phyloP scores from a whole-genome alignment of 345 rosid species.

The Odontarrhena argentea region DNA sequence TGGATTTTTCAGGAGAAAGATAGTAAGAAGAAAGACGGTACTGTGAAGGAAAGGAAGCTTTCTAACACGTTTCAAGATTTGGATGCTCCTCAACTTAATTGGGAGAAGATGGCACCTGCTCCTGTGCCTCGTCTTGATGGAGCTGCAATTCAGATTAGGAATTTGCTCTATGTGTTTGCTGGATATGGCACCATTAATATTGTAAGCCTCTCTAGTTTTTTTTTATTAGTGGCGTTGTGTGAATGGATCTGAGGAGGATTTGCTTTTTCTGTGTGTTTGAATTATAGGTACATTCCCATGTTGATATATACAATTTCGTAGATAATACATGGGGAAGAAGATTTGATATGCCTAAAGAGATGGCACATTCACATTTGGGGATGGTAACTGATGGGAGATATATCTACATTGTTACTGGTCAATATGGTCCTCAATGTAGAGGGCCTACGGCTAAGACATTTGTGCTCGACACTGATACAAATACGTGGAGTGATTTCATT shows the following conservation, averaged over 20 bases:
- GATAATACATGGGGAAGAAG: slow-evolving; percentile 86
- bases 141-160: slow-evolving; percentile 81
- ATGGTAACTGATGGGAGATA: slow-evolving; percentile 94
- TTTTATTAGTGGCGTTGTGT: slow-evolving; percentile 3
- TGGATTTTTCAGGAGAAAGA: slow-evolving; percentile 40
- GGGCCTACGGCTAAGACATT: slow-evolving; percentile 85
- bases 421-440: slow-evolving; percentile 94
- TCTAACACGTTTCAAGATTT: slow-evolving; percentile 95
- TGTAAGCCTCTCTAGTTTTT: slow-evolving; percentile 50
- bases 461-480: slow-evolving; percentile 84
- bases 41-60: slow-evolving; percentile 53
- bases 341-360: slow-evolving; percentile 96
- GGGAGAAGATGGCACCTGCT: slow-evolving; percentile 88
- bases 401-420: slow-evolving; percentile 82
- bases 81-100: slow-evolving; percentile 69
- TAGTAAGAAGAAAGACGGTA: slow-evolving; percentile 42
- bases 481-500: slow-evolving; percentile 68
- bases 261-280: slow-evolving; percentile 12
- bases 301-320: slow-evolving; percentile 80
- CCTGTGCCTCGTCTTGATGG: slow-evolving; percentile 98
- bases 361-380: slow-evolving; percentile 99
- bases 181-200: slow-evolving; percentile 84
- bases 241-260: neutral
- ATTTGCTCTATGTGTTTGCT: slow-evolving; percentile 83
- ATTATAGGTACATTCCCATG: slow-evolving; percentile 86